These are phyloP conservation scores for Rubia tinctorum DNA, from an alignment of 305 asterid genomes.

Conservation along the genomic window DNA sequence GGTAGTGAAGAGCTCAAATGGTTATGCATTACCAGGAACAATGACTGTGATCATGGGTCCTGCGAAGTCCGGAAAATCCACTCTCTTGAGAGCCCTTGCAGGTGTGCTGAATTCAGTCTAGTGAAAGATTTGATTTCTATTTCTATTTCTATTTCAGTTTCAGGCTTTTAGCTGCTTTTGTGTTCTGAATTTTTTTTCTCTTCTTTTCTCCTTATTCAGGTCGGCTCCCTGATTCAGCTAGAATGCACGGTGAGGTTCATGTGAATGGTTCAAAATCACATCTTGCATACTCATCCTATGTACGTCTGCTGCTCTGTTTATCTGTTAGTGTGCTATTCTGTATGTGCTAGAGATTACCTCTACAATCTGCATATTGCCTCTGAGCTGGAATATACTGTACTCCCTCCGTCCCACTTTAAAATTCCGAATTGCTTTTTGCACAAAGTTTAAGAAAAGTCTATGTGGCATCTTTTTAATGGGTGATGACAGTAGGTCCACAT, in stretches of 20 bases:
- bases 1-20: constrained; percentile 91
- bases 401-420: no score
- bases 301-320: constrained; percentile 42
- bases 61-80: constrained; percentile 96
- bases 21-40: constrained; percentile 92
- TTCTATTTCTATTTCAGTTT: not conserved
- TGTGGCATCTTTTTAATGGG: no score
- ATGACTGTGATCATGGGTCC: constrained; percentile 99
- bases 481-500: no score
- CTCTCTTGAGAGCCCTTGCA: constrained; percentile 91
- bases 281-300: constrained; percentile 88
- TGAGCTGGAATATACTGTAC: not conserved
- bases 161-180: not conserved
- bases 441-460: no score
- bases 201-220: constrained; percentile 44
- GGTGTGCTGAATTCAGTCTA: constrained; percentile 42
- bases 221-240: constrained; percentile 76
- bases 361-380: not conserved
- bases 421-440: no score
- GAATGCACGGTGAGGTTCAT: constrained; percentile 83
- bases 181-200: constrained; percentile 5
- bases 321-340: constrained; percentile 1
- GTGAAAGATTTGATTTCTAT: constrained; percentile 1
- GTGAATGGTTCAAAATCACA: constrained; percentile 70
- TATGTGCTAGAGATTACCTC: not conserved